These are phyloP conservation scores for Chamaecrista fasciculata DNA, from an alignment of 306 rosid genomes.

Conservation along the genomic window DNA sequence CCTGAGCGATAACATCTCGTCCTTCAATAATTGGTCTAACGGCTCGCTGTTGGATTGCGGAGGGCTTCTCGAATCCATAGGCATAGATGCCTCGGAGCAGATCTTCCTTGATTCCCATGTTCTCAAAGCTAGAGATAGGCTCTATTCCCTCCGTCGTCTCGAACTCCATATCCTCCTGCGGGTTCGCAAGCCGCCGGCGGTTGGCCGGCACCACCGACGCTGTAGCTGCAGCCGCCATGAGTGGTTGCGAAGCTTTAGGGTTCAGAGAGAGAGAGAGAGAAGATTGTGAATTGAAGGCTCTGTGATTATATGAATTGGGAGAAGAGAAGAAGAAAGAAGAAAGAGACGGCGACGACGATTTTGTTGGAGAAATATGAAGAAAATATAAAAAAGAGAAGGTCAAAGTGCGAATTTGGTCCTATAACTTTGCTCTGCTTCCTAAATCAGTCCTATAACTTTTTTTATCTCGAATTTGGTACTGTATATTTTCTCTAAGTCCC, in stretches of 20 bases:
- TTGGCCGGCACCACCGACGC: constrained; percentile 76
- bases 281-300: too few species aligned
- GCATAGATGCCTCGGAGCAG: constrained; percentile 86
- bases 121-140: constrained; percentile 77
- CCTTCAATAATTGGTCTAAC: constrained; percentile 89
- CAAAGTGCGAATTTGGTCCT: too few species aligned
- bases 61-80: constrained; percentile 95
- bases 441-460: too few species aligned
- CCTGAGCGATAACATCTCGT: constrained; percentile 97
- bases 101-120: constrained; percentile 90
- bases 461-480: too few species aligned
- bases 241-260: too few species aligned
- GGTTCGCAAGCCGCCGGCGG: constrained; percentile 43
- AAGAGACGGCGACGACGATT: constrained; percentile 4
- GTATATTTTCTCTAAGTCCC: too few species aligned
- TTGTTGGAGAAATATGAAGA: too few species aligned
- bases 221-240: constrained; percentile 50
- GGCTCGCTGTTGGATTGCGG: constrained; percentile 96
- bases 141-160: constrained; percentile 83
- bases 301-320: not conserved
- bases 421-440: too few species aligned
- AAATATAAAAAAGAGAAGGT: too few species aligned
- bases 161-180: constrained; percentile 72
- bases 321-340: too few species aligned
- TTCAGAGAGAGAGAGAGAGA: not conserved